These are phyloP conservation scores for Phytophthora kernoviae DNA, from an alignment of 352 stramenopile species.

Conservation along the genomic window DNA sequence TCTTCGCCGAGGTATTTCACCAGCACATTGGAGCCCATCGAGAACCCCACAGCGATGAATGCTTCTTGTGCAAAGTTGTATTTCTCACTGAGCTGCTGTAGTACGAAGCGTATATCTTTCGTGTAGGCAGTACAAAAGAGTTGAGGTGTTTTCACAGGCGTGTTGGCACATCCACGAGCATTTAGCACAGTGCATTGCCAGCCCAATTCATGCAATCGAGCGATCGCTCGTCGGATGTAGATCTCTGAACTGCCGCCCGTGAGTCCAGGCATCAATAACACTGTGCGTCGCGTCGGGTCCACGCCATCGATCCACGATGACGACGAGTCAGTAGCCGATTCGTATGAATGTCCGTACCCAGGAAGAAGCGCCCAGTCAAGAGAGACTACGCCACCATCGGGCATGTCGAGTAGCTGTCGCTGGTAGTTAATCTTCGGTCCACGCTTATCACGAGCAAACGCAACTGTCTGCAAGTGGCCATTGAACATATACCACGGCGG, in stretches of 20 bases:
- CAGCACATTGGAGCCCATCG: conserved; percentile 74
- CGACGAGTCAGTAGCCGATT: background rate
- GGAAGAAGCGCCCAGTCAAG: conserved; percentile 60
- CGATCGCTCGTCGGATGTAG: conserved; percentile 66
- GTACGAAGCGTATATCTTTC: conserved; percentile 56
- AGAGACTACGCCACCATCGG: conserved; percentile 65
- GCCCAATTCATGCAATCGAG: conserved; percentile 36
- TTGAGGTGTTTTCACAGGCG: conserved; percentile 50
- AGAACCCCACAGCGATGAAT: conserved; percentile 68
- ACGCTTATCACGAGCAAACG: conserved; percentile 33
- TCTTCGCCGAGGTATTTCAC: conserved; percentile 80
- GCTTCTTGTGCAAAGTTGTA: conserved; percentile 48
- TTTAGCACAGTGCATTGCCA: conserved; percentile 80
- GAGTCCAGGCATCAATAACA: conserved; percentile 62
- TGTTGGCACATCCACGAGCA: conserved; percentile 62
- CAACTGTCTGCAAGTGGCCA: conserved; percentile 62
- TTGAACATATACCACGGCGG: conserved; percentile 56
- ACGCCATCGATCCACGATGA: conserved; percentile 32
- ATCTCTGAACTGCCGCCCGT: conserved; percentile 63
- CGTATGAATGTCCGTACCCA: conserved; percentile 3
- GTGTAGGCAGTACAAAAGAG: conserved; percentile 75
- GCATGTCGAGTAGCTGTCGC: conserved; percentile 62
- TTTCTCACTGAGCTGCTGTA: conserved; percentile 30
- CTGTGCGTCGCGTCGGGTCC: conserved; percentile 35
- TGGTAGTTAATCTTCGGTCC: conserved; percentile 49